These are phyloP conservation scores for Colletotrichum musae DNA, from an alignment of 2,329 filamentous ascomycete species.

Conservation along the genomic window DNA sequence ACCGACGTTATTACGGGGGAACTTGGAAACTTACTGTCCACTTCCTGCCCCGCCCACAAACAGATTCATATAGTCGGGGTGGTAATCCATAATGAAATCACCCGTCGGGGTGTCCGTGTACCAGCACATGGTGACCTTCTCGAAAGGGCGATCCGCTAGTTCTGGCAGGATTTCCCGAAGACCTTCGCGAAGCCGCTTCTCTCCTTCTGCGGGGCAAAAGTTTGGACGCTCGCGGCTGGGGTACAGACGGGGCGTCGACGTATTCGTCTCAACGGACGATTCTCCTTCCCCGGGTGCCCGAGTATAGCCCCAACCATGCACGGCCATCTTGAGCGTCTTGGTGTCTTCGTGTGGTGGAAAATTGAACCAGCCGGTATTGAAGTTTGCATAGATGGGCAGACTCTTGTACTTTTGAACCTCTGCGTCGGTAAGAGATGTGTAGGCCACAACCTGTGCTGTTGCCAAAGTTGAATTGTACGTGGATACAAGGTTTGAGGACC, in stretches of 20 bases:
- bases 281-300: slow-evolving; percentile 40
- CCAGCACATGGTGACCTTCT: slow-evolving; percentile 70
- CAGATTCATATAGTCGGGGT: slow-evolving; percentile 62
- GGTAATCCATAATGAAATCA: slow-evolving; percentile 72
- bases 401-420: slow-evolving; percentile 68
- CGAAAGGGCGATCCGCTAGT: slow-evolving; percentile 66
- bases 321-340: slow-evolving; percentile 70
- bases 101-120: slow-evolving; percentile 75
- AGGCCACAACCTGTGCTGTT: slow-evolving; percentile 77
- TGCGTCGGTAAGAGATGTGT: slow-evolving; percentile 70
- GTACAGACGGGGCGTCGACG: slow-evolving; percentile 5
- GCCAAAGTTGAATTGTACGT: slow-evolving; percentile 74
- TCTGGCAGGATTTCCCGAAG: slow-evolving; percentile 69
- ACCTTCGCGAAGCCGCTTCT: slow-evolving; percentile 64
- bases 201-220: slow-evolving; percentile 64
- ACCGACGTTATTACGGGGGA: no score
- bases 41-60: slow-evolving; percentile 64
- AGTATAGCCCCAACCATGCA: slow-evolving; percentile 72
- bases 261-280: background rate
- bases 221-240: slow-evolving; percentile 50
- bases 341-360: slow-evolving; percentile 64
- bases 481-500: slow-evolving; percentile 69
- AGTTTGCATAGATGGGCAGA: slow-evolving; percentile 72
- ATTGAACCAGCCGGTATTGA: slow-evolving; percentile 67
- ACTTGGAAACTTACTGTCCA: slow-evolving; percentile 50